Percentiles rank a stretch among this genome's conserved stretches.
Conservation (phyloP, 1,284 basidiomycete genomes). For the Ganoderma multipileum region DNA sequence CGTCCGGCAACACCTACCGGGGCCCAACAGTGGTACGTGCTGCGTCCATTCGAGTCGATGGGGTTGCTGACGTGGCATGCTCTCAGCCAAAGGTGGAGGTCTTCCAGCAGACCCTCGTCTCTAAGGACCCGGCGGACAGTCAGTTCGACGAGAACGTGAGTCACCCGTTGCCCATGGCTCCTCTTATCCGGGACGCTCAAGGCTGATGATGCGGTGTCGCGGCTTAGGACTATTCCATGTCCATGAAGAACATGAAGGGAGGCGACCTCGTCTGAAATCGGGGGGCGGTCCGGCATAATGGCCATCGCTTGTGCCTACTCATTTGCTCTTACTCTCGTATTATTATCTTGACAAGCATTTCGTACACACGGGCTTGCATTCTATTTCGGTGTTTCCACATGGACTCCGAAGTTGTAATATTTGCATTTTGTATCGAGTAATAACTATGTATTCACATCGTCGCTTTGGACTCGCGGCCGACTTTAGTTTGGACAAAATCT, state of each 20-base stretch:
- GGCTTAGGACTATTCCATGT: neutral
- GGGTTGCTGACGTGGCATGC: neutral
- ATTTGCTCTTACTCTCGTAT: no score
- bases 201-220: neutral
- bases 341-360: neutral
- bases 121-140: neutral
- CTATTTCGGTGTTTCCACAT: neutral
- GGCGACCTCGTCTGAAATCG: neutral
- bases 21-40: neutral
- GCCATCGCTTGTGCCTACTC: neutral
- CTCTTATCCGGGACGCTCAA: no score
- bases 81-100: neutral
- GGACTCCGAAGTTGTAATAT: neutral
- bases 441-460: neutral
- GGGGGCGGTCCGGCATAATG: neutral
- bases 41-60: neutral
- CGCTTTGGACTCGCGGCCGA: neutral
- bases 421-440: neutral
- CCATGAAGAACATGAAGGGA: neutral
- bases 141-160: neutral
- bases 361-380: neutral
- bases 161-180: neutral
- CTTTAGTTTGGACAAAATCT: neutral
- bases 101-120: neutral
- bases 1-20: neutral